Conservation (phyloP, 2,329 filamentous ascomycete species). For the Bipolaris gigantea region DNA sequence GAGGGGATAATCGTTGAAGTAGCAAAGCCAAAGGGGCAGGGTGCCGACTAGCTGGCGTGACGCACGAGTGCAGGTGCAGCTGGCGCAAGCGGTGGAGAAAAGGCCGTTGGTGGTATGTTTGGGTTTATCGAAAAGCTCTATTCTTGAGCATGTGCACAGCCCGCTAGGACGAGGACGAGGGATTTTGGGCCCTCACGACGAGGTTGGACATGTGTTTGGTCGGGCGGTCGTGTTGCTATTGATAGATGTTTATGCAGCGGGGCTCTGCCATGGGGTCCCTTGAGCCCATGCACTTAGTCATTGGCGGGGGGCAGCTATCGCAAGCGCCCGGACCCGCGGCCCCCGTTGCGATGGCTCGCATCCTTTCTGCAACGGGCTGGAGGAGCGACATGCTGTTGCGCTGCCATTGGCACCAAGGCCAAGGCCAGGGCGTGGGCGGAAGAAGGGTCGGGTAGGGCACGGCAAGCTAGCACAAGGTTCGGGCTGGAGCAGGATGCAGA, state of each 20-base stretch:
- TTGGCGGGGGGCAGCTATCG: slow-evolving; percentile 4
- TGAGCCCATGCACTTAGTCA: slow-evolving; percentile 10
- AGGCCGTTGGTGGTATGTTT: not conserved
- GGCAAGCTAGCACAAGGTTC: slow-evolving; percentile 3
- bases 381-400: slow-evolving; percentile 15
- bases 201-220: slow-evolving; percentile 1
- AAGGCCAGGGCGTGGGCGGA: too few species aligned
- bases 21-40: not conserved
- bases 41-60: not conserved
- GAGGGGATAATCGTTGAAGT: not conserved
- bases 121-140: slow-evolving; percentile 9
- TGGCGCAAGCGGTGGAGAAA: not conserved
- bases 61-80: not conserved
- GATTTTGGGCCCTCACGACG: slow-evolving; percentile 1
- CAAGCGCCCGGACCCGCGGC: slow-evolving; percentile 5
- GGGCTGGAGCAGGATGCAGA: slow-evolving; percentile 4
- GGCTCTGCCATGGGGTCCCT: slow-evolving; percentile 15
- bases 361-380: slow-evolving; percentile 4
- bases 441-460: too few species aligned
- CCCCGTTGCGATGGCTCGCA: slow-evolving; percentile 3
- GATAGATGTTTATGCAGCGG: slow-evolving; percentile 18
- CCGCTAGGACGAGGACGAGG: not conserved
- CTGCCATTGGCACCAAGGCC: not conserved
- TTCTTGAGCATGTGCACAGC: slow-evolving; percentile 7
- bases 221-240: slow-evolving; percentile 16